Evolutionary conservation across 2,329 filamentous ascomycete species (phyloP), one percentile per base, ranked within the genome.

Genomic region (Colletotrichum lupini): DNA sequence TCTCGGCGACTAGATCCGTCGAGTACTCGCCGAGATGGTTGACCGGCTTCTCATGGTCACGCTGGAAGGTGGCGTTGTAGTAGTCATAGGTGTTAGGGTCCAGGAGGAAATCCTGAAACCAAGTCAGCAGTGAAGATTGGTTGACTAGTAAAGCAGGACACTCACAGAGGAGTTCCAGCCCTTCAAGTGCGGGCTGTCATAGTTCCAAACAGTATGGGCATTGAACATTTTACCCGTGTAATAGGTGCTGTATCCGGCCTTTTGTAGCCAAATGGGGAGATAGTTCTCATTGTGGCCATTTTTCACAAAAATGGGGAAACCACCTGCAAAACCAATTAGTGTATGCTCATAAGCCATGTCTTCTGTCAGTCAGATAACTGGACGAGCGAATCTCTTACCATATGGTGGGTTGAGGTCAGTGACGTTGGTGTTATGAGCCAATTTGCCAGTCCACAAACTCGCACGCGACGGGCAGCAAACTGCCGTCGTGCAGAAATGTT

Each of bases 41-140:
- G 19, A 80, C 77, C 0, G 83, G 83, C 1, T 68, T 68, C 1
- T 90, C 86, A 0, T 84, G 81, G 76, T 94, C 92, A 11, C 89
- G 85, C 73, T 92, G 88, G 78, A 91, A 92, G 5, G 87, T 91
- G 1, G 89, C 85, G 77, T 94, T 93, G 30, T 91, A 85, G 77
- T 94, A 94, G 32, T 88, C 84, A 77, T 94, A 94, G 0, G 92
- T 94, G 75, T 86, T 88, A 0, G 92, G 92, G 74, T 94, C 91
- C 1, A 93, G 82, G 1, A 93, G 82, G 75, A 92, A 86, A 75
- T 79, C 79, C 80, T 80, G 37, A 9, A 0, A 19, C 4, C 2
- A 5, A 42, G 53, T 72, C 1, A 61, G 63, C n/a, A 28, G n/a
- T 11, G 22, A 8, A 14, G 0, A 5, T 8, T 12, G 4, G 22